Evolutionary conservation across 2,329 filamentous ascomycete genomes (phyloP).

Genomic region (Emydomyces testavorans): DNA sequence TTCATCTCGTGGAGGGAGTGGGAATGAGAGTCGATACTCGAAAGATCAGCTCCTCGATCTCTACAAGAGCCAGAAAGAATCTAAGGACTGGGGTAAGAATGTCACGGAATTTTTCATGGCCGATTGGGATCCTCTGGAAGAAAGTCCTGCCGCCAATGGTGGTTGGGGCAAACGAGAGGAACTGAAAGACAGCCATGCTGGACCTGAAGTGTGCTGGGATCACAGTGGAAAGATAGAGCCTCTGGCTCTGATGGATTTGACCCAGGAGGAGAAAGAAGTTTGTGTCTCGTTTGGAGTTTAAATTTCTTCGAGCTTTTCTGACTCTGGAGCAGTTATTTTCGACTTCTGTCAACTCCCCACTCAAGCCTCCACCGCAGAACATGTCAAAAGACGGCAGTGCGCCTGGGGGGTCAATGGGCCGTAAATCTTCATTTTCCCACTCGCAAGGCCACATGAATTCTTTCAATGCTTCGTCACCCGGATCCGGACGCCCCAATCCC

Average conservation of each 20-base stretch:
- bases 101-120: slow-evolving; percentile 58
- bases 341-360: slow-evolving; percentile 80
- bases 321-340: slow-evolving; percentile 54
- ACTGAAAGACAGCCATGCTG: slow-evolving; percentile 58
- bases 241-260: slow-evolving; percentile 61
- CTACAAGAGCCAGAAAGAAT: slow-evolving; percentile 49
- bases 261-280: slow-evolving; percentile 55
- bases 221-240: slow-evolving; percentile 56
- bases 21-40: slow-evolving; percentile 53
- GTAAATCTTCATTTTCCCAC: slow-evolving; percentile 70
- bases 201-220: slow-evolving; percentile 92
- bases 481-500: slow-evolving; percentile 58
- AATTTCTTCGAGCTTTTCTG: slow-evolving; percentile 14
- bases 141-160: slow-evolving; percentile 50
- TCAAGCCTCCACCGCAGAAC: slow-evolving; percentile 69
- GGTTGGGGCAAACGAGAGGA: slow-evolving; percentile 72
- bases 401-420: slow-evolving; percentile 42
- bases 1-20: slow-evolving; percentile 43
- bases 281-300: slow-evolving; percentile 17
- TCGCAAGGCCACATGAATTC: slow-evolving; percentile 49
- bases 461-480: slow-evolving; percentile 63
- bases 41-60: slow-evolving; percentile 69
- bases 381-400: slow-evolving; percentile 43
- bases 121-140: slow-evolving; percentile 65
- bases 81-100: slow-evolving; percentile 45